Base-by-base conservation (phyloP, 768 basidiomycete species). In the Termitomyces heimii region DNA sequence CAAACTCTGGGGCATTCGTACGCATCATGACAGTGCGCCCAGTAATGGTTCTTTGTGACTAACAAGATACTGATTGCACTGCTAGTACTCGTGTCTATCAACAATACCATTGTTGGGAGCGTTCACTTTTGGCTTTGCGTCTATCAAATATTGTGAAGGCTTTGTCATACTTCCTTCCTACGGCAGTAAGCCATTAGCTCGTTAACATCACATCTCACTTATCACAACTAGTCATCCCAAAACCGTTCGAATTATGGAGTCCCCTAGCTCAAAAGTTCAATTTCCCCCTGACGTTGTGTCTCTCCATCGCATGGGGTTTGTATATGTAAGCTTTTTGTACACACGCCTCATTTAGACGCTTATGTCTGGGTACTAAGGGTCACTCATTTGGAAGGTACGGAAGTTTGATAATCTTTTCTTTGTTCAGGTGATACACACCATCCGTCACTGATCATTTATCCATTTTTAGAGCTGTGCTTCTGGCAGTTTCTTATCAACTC, bases 401-500 rank as follows among this genome's bases (percentile, higher is more conserved):
- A 52, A 49, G 34, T 22, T 12, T 22, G 20, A 44, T 10, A 24
- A 45, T 42, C 29, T 48, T 32, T 31, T 43, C 47, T 39, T 1
- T 32, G 28, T 6, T 5, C 12, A 16, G 5, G 34, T 55, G n/a
- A 50, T 49, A 57, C 59, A 57, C 35, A 59, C 42, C 16, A 24
- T 40, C 1, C 4, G 16, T 37, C n/a, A n/a, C n/a, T n/a, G n/a
- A n/a, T 20, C n/a, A 40, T 40, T 24, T n/a, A 24, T 40, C 13
- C 12, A 26, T n/a, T 16, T 47, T 8, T 56, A 91, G 91, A 94
- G 62, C 75, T 93, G 0, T 93, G 89, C 64, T 94, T 94, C 67
- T 93, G 92, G 91, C 71, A 92, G 9, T 94, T 91, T 73, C 80
- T 94, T 39, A 74, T 92, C 49, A 88, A 87, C 55, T 75, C 86